A percentile compares a stretch with the other conserved stretches of the same genome.
phyloP scores from a whole-genome alignment of 1,284 basidiomycete genomes.

The Pascua sp. region DNA sequence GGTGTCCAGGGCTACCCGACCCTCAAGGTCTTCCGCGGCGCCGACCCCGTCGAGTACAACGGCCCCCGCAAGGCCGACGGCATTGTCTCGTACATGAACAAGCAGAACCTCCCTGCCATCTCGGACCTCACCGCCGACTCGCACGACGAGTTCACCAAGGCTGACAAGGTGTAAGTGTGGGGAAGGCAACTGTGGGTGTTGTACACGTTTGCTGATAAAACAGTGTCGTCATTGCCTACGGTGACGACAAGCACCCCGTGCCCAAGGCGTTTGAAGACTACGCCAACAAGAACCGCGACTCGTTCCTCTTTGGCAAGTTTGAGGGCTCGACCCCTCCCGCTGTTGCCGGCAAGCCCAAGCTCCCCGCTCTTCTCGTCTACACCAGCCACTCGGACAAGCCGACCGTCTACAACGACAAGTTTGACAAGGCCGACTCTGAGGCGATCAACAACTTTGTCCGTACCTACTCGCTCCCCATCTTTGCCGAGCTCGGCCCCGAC shows the following conservation, averaged over 20 bases:
- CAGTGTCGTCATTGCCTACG: slow-evolving; percentile 78
- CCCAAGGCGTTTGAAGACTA: slow-evolving; percentile 70
- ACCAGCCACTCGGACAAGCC: slow-evolving; percentile 75
- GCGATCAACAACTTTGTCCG: slow-evolving; percentile 74
- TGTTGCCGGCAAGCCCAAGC: slow-evolving; percentile 64
- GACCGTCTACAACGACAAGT: slow-evolving; percentile 63
- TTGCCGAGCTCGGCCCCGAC: slow-evolving; percentile 91
- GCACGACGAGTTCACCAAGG: slow-evolving; percentile 78
- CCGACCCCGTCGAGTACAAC: slow-evolving; percentile 70
- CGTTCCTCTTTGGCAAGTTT: slow-evolving; percentile 85
- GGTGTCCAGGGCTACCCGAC: slow-evolving; percentile 69
- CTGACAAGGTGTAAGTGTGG: slow-evolving; percentile 69
- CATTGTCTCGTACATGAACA: slow-evolving; percentile 95
- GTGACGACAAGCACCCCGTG: slow-evolving; percentile 63
- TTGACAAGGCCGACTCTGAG: slow-evolving; percentile 56
- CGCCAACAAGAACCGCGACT: slow-evolving; percentile 85
- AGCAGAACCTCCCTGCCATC: slow-evolving; percentile 97
- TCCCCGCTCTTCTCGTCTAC: slow-evolving; percentile 87
- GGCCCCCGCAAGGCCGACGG: slow-evolving; percentile 94
- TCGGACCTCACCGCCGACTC: slow-evolving; percentile 70
- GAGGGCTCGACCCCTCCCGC: slow-evolving; percentile 67
- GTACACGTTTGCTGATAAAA: slow-evolving; percentile 2
- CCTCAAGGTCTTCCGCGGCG: slow-evolving; percentile 83
- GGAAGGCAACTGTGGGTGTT: no score
- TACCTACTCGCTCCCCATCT: slow-evolving; percentile 78